These are phyloP conservation scores for Asterophora lycoperdoides DNA, from an alignment of 768 basidiomycete species.

Conservation along the genomic window DNA sequence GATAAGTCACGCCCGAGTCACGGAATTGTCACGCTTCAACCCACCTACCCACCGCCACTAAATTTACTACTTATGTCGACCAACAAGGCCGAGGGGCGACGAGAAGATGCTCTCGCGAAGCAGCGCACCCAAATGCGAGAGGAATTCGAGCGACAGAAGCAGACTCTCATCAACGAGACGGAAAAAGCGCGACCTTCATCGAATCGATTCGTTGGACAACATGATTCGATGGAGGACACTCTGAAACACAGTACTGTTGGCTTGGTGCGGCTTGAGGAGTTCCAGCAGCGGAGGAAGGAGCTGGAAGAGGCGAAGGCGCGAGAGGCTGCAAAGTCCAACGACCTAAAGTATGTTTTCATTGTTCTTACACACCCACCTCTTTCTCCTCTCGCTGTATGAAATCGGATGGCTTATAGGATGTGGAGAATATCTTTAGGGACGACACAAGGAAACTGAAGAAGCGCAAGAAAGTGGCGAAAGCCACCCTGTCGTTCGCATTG, in stretches of 20 bases:
- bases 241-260: conserved; percentile 91
- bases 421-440: conserved; percentile 86
- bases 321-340: conserved; percentile 80
- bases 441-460: conserved; percentile 87
- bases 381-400: conserved; percentile 17
- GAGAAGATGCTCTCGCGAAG: conserved; percentile 82
- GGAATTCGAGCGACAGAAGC: conserved; percentile 78
- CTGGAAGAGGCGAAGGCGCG: conserved; percentile 89
- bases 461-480: conserved; percentile 84
- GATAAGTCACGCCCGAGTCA: conserved; percentile 13
- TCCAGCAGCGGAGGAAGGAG: conserved; percentile 83
- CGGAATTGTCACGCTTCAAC: neutral
- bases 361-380: conserved; percentile 13
- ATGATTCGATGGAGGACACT: conserved; percentile 91
- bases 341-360: conserved; percentile 72
- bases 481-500: conserved; percentile 86
- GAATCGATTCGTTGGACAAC: conserved; percentile 89
- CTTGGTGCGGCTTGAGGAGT: conserved; percentile 87
- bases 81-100: conserved; percentile 77
- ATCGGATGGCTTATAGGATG: conserved; percentile 61
- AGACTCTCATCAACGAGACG: conserved; percentile 79
- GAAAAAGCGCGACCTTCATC: conserved; percentile 87
- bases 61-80: conserved; percentile 56
- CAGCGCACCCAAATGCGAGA: conserved; percentile 77
- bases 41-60: neutral